A percentile compares a stretch with the other conserved stretches of the same genome.
Evolutionary conservation across 345 rosid genomes (phyloP).

Genomic region (Anacardium occidentale): DNA sequence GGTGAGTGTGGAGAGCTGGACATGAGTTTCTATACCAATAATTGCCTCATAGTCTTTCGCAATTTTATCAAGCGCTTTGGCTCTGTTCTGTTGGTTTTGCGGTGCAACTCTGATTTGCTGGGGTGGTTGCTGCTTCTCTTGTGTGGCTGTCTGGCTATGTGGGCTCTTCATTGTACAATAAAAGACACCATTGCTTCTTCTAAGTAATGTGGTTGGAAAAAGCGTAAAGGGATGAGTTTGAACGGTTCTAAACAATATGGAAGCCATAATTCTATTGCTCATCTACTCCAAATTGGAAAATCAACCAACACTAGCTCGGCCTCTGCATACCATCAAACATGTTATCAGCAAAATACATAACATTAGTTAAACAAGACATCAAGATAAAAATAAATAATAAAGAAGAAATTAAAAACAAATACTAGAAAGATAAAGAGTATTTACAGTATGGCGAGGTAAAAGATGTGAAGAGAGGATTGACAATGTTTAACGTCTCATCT

Average conservation of each 20-base stretch:
- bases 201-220: constrained; percentile 39
- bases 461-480: too few relatives aligned
- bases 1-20: constrained; percentile 80
- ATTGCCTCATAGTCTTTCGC: constrained; percentile 68
- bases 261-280: constrained; percentile 48
- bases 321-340: constrained; percentile 40
- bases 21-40: constrained; percentile 96
- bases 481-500: too few relatives aligned
- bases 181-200: constrained; percentile 40
- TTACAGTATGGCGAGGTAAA: too few relatives aligned
- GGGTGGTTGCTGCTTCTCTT: constrained; percentile 44
- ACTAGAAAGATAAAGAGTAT: too few relatives aligned
- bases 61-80: constrained; percentile 50
- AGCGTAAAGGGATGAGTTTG: constrained; percentile 50
- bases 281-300: constrained; percentile 6
- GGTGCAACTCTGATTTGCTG: constrained; percentile 44
- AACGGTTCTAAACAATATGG: constrained; percentile 49
- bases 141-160: constrained; percentile 48
- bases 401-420: too few relatives aligned
- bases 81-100: constrained; percentile 37
- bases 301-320: constrained; percentile 10
- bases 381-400: neutral
- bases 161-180: constrained; percentile 47
- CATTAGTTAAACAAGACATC: neutral
- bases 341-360: constrained; percentile 18